phyloP scores from a whole-genome alignment of 495 filamentous ascomycete genomes.

The Parathielavia hyrcaniae region DNA sequence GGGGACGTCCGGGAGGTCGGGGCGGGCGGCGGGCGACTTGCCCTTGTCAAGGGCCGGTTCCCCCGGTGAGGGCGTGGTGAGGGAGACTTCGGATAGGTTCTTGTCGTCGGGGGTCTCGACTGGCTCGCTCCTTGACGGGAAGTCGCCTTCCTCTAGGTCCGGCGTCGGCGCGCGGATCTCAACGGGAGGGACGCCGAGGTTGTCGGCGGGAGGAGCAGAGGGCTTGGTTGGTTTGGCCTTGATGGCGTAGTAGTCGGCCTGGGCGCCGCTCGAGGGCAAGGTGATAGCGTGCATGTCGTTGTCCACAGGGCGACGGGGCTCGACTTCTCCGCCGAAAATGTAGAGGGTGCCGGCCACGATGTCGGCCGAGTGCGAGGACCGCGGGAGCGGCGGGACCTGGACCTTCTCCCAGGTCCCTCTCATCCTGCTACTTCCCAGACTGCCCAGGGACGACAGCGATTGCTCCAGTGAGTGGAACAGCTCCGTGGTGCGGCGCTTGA shows the following conservation, averaged over 20 bases:
- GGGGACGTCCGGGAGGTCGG: conserved; percentile 38
- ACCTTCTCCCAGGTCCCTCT: conserved; percentile 57
- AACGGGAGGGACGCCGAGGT: background rate
- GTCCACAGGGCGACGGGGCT: conserved; percentile 50
- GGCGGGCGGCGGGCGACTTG: conserved; percentile 18
- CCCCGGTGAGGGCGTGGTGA: conserved; percentile 9
- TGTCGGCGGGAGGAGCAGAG: background rate
- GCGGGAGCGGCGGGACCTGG: conserved; percentile 48
- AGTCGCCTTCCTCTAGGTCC: conserved; percentile 35
- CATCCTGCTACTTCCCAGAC: conserved; percentile 28
- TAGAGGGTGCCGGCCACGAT: conserved; percentile 61
- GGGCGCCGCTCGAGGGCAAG: conserved; percentile 47
- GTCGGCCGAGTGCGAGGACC: conserved; percentile 64
- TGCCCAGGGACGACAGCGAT: conserved; percentile 21
- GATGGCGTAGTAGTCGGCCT: conserved; percentile 53
- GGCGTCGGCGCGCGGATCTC: background rate
- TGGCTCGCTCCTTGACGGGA: conserved; percentile 24
- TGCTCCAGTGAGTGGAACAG: conserved; percentile 38
- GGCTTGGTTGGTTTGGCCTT: conserved; percentile 36
- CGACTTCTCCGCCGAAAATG: conserved; percentile 59
- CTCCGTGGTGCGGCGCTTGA: conserved; percentile 44
- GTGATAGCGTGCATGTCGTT: conserved; percentile 64
- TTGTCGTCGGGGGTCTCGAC: conserved; percentile 10
- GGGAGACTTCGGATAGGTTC: conserved; percentile 8
- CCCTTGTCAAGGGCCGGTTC: conserved; percentile 24